phyloP scores from a whole-genome alignment of 805 yeast genomes.

The Metahyphopichia silvanorum region DNA sequence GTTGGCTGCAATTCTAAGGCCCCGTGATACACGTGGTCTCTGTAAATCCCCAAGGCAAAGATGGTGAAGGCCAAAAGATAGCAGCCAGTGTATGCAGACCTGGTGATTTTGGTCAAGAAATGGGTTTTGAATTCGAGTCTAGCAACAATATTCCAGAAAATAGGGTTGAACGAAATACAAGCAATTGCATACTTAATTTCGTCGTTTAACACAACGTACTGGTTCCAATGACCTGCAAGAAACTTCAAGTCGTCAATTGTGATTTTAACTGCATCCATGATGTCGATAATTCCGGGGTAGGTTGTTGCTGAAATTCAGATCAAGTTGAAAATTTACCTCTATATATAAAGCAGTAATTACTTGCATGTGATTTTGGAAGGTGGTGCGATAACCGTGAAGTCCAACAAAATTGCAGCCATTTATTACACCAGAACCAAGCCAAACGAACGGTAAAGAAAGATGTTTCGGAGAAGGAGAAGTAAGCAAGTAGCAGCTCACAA shows the following conservation, averaged over 20 bases:
- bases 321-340: no score
- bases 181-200: slow-evolving; percentile 44
- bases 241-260: slow-evolving; percentile 1
- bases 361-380: no score
- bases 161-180: slow-evolving; percentile 85
- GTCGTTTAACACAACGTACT: slow-evolving; percentile 18
- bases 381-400: no score
- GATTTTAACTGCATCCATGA: no score
- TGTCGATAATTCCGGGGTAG: no score
- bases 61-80: slow-evolving; percentile 80
- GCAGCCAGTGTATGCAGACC: slow-evolving; percentile 73
- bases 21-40: slow-evolving; percentile 71
- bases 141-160: slow-evolving; percentile 94
- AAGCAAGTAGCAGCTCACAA: no score
- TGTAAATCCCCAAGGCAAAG: slow-evolving; percentile 76
- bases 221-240: background rate
- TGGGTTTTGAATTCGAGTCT: slow-evolving; percentile 79
- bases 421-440: no score
- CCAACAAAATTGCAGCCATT: no score
- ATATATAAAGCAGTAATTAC: no score
- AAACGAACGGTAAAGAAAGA: no score
- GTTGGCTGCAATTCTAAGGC: slow-evolving; percentile 75
- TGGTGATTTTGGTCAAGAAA: slow-evolving; percentile 68
- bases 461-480: no score
- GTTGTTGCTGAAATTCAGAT: no score